Percentiles rank a stretch among this genome's conserved stretches.
Conservation (phyloP, 495 filamentous ascomycete genomes). For the Penicillium coprophilum region DNA sequence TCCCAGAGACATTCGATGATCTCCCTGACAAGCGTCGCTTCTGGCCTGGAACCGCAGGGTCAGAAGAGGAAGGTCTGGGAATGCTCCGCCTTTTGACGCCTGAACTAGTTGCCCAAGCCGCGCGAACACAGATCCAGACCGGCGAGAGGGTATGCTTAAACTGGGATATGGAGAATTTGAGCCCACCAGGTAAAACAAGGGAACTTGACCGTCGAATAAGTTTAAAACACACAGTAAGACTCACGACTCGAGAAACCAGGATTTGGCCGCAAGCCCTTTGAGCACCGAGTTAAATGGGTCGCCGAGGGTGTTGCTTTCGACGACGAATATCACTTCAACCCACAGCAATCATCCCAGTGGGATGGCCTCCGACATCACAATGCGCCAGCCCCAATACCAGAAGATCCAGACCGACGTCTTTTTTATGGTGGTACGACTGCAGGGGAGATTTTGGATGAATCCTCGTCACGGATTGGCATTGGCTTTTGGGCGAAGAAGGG, state of each 20-base stretch:
- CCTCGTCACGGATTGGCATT: conserved; percentile 53
- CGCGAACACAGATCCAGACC: conserved; percentile 47
- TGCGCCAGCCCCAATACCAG: conserved; percentile 34
- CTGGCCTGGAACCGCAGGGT: conserved; percentile 47
- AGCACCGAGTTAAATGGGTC: conserved; percentile 56
- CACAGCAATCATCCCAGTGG: conserved; percentile 76
- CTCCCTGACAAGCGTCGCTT: conserved; percentile 50
- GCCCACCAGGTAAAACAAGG: conserved; percentile 36
- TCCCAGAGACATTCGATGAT: conserved; percentile 47
- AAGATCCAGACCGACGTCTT: conserved; percentile 40
- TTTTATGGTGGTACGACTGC: conserved; percentile 55
- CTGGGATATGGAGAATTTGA: conserved; percentile 52
- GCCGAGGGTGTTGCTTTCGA: conserved; percentile 55
- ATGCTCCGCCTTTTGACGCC: conserved; percentile 52
- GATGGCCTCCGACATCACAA: conserved; percentile 68
- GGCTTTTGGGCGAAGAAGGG: conserved; percentile 50
- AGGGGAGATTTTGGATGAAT: conserved; percentile 52
- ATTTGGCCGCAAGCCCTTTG: conserved; percentile 56
- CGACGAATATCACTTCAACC: conserved; percentile 72
- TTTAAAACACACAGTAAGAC: background rate
- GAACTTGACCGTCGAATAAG: background rate
- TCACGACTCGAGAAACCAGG: conserved; percentile 26
- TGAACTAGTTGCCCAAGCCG: conserved; percentile 48
- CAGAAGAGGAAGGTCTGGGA: conserved; percentile 53
- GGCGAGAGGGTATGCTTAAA: conserved; percentile 52